A percentile compares a stretch with the other conserved stretches of the same genome.
phyloP scores from a whole-genome alignment of 306 rosid genomes.

The Sphenostylis stenocarpa region DNA sequence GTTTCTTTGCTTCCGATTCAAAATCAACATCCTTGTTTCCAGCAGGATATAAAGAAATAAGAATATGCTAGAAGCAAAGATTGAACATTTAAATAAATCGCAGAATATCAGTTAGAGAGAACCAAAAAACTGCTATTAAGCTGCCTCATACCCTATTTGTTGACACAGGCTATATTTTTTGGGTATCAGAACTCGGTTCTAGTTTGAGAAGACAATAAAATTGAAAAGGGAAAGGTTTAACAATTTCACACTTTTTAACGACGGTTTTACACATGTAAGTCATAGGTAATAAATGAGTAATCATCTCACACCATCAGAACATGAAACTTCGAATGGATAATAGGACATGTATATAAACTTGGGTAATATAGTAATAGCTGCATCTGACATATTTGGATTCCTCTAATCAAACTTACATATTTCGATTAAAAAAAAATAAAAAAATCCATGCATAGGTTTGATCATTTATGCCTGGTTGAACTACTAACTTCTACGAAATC shows the following conservation, averaged over 20 bases:
- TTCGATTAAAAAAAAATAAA: not conserved
- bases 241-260: not conserved
- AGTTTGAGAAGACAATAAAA: not conserved
- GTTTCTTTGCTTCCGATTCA: slow-evolving; percentile 62
- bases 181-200: not conserved
- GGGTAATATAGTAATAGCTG: not conserved
- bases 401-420: not conserved
- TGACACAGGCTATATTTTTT: not conserved
- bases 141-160: not conserved
- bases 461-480: slow-evolving; percentile 3
- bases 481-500: not conserved
- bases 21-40: slow-evolving; percentile 60
- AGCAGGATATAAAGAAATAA: slow-evolving; percentile 18
- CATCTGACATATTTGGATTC: not conserved
- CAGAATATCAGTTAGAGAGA: not conserved
- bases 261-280: not conserved
- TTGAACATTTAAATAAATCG: not conserved
- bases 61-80: not conserved
- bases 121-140: not conserved
- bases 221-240: not conserved
- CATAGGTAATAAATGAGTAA: not conserved
- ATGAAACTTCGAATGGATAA: not conserved
- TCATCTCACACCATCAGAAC: not conserved
- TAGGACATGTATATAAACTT: not conserved
- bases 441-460: not conserved